Evolutionary conservation across 2,329 filamentous ascomycete genomes (phyloP), one percentile per base, ranked within the genome.

Genomic region (Capronia coronata): DNA sequence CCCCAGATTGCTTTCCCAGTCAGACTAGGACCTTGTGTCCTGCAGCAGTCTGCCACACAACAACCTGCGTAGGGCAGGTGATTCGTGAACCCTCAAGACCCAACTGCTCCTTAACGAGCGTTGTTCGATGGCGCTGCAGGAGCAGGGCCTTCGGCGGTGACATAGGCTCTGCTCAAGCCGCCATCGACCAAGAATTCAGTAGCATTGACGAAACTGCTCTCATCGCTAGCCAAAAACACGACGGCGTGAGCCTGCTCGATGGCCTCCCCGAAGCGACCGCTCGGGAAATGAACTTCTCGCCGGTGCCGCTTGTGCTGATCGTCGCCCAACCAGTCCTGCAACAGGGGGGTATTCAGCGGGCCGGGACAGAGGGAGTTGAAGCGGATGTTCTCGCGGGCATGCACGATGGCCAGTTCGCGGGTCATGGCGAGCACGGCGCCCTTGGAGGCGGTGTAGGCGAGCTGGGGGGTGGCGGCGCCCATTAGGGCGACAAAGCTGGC

Each of bases 181-280:
- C 93, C 93, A 63, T 98, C 93, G 21, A 97, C 89, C 3, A 94
- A 84, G 71, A 97, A 94, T 66, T 97, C 93, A 51, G 80, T 84
- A 9, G 86, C 89, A 58, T 93, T 94, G 63, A 94, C 86, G 62
- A 94, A 94, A 73, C 85, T 87, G 63, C 84, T 82, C 74, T 94
- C 88, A 60, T 94, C 88, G 58, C 83, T 89, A 7, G 88, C 88
- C 53, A 94, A 70, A 72, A 94, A 94, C 6, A 95, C 65, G 0
- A 94, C 89, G 5, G 87, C 89, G 56, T 94, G 85, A 0, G 89
- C 89, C 73, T 94, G 89, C 75, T 96, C 89, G 53, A 95, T 73
- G n/a, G 90, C 87, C 75, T 96, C 89, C 43, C 89, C 89, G 63
- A 95, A 95, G 10, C 90, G 80, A 35, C 89, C 89, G 6, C 78